Evolutionary conservation across 352 stramenopile species (phyloP).

Genomic region (Pythium monospermum): DNA sequence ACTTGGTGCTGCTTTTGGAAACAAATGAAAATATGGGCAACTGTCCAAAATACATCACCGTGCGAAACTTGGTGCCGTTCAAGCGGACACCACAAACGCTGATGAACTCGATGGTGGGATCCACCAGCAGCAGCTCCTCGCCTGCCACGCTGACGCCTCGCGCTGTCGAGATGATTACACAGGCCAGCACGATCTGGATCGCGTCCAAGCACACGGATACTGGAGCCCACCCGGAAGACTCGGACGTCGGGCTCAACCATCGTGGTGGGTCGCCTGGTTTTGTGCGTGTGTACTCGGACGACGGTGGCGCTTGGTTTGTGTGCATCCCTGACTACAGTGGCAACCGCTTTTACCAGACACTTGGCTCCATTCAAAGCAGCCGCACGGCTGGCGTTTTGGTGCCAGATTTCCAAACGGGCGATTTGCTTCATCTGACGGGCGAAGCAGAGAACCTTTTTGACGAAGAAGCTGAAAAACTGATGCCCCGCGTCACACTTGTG

Average conservation of each 20-base stretch:
- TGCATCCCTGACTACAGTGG: conserved; percentile 7
- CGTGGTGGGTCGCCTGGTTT: conserved; percentile 8
- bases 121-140: too few species aligned
- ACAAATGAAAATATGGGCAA: conserved; percentile 15
- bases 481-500: conserved; percentile 10
- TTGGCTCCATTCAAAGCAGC: conserved; percentile 7
- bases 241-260: conserved; percentile 14
- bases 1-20: neutral
- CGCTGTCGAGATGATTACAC: neutral
- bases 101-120: neutral
- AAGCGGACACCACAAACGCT: neutral
- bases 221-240: neutral
- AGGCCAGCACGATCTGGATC: neutral
- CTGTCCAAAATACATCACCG: conserved; percentile 16
- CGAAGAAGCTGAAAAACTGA: conserved; percentile 1
- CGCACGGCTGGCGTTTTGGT: conserved; percentile 7
- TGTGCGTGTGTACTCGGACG: neutral
- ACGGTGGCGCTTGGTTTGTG: neutral
- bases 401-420: conserved; percentile 3
- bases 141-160: neutral
- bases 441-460: conserved; percentile 10
- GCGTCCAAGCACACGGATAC: neutral
- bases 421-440: conserved; percentile 8
- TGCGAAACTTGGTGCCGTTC: conserved; percentile 4
- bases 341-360: conserved; percentile 14